Base-by-base conservation (phyloP, 2,329 filamentous ascomycete genomes). In the Rhytidhysteron rufulum region DNA sequence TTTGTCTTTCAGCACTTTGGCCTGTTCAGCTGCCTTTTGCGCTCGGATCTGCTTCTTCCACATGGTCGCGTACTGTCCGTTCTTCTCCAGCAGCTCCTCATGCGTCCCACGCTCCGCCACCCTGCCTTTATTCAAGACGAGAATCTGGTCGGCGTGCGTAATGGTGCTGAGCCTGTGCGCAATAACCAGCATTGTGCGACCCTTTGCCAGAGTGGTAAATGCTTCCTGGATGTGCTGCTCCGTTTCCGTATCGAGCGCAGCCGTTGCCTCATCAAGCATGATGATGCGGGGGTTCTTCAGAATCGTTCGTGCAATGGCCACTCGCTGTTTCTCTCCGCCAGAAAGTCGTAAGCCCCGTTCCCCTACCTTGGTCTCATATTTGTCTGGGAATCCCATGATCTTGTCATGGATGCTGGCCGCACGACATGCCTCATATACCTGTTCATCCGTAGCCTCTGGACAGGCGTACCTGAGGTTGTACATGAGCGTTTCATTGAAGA, bases 401-500 rank as follows among this genome's bases (percentile, higher is more conserved):
- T 89, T 89, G 49, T 96, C 89, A 58, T 96, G 90, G 41, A 95
- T 95, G 55, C 86, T 91, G 15, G 90, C 89, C 18, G 88, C 88
- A 47, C 80, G 78, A 63, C 89, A 95, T 10, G 90, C 90, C 32
- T 80, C 80, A 55, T 82, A 86, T 2, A 95, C 82, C 20, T 95
- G 82, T 51, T 91, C 85, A 43, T 94, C 83, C 0, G 85, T 86
- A 9, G 85, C 88, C 20, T 77, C 66, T 31, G 87, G 86, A 49
- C 91, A 91, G 44, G 90, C 89, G 60, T 96, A 95, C 62, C 83
- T 85, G 45, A 96, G 73, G 60, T 96, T 96, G 70, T 95, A 95
- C 88, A 95, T 93, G 48, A 96, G 71, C 1, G 86, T 85, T 63
- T 95, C 90, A 62, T 95, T 95, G 76, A 96, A 96, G 32, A 96